phyloP scores from a whole-genome alignment of 2,329 filamentous ascomycete species.

The Pseudocercospora musae region DNA sequence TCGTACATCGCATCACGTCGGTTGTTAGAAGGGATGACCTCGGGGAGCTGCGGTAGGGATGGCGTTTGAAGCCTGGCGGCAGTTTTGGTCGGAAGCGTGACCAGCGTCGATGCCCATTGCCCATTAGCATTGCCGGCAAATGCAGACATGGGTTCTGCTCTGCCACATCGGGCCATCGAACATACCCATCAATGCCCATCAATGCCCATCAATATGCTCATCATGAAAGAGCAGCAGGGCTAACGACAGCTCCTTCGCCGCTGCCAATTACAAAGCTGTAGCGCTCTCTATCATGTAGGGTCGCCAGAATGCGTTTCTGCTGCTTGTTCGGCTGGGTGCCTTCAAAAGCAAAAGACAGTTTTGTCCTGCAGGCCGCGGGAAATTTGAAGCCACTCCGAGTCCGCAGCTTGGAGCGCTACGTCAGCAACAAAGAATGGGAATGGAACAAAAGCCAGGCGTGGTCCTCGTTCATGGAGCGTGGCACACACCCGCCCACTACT shows the following conservation, averaged over 20 bases:
- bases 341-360: not conserved
- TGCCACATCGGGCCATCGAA: not conserved
- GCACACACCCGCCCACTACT: constrained; percentile 11
- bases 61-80: not conserved
- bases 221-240: not conserved
- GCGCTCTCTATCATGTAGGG: not conserved
- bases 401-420: not conserved
- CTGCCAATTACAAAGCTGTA: not conserved
- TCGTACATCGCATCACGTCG: not conserved
- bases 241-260: not conserved
- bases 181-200: too few species aligned
- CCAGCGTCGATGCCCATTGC: not conserved
- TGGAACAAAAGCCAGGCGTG: constrained; percentile 5
- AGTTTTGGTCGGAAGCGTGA: not conserved
- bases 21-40: not conserved
- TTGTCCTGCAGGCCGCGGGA: not conserved
- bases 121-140: too few species aligned
- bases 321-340: not conserved
- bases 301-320: not conserved
- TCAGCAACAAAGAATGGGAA: not conserved
- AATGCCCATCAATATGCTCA: too few species aligned
- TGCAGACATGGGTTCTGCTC: not conserved
- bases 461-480: constrained; percentile 14
- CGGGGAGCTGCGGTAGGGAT: not conserved
- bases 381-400: not conserved